These are phyloP conservation scores for Oryza australiensis DNA, from an alignment of 176 grass and related monocot species.

Conservation along the genomic window DNA sequence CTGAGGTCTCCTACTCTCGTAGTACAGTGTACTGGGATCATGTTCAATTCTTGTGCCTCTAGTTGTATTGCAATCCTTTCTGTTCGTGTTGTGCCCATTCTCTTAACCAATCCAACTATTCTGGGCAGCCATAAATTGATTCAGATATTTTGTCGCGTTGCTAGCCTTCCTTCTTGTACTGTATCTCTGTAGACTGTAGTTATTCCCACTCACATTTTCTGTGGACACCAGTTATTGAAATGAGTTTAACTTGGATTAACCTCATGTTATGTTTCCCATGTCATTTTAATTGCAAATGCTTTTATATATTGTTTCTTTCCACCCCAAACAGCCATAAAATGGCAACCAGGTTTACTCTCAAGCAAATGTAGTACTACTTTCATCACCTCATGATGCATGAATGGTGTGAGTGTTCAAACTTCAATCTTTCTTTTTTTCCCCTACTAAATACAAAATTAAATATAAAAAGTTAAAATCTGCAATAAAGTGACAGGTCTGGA, in stretches of 20 bases:
- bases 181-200: not conserved
- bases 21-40: not conserved
- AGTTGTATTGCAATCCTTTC: not conserved
- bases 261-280: not conserved
- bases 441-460: not conserved
- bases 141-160: not conserved
- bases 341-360: not conserved
- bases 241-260: not conserved
- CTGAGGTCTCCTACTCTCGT: not conserved
- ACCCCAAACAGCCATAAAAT: slow-evolving; percentile 6
- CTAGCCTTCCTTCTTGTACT: not conserved
- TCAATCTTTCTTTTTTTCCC: not conserved
- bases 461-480: not conserved
- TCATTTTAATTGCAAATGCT: not conserved
- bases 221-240: not conserved
- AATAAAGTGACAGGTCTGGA: slow-evolving; percentile 19
- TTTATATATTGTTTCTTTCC: not conserved
- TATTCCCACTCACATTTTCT: not conserved
- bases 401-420: slow-evolving; percentile 11
- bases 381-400: not conserved
- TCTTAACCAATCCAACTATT: slow-evolving; percentile 1
- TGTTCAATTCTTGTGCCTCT: slow-evolving; percentile 3
- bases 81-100: not conserved
- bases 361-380: not conserved
- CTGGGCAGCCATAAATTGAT: not conserved